Evolutionary conservation across 140 eudicot species (phyloP), one percentile per base, ranked within the genome.

Genomic region (Anethum foeniculum): DNA sequence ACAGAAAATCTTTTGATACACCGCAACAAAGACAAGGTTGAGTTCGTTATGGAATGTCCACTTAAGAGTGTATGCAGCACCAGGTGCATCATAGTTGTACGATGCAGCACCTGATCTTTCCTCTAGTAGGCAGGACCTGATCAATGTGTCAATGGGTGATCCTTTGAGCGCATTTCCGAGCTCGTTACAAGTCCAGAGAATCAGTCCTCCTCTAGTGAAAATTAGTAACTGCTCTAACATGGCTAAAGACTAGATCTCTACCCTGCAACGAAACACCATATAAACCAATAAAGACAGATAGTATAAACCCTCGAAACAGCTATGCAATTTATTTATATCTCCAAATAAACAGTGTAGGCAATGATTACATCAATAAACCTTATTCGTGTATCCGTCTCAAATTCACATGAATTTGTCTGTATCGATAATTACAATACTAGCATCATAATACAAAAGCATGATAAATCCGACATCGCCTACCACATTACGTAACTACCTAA

Each of bases 131-230:
- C 99, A 96, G 8, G 97, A 91, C 25, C 97, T 77, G 77, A 96
- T 96, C 83, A 96, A 75, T 65, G 98, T 85, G 49, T 96, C 98
- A 47, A 96, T 91, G 3, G 98, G 98, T 0, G 98, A 93, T 5
- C 99, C 98, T 81, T 90, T 86, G 13, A 96, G 86, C 60, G 98
- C 99, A 82, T 96, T 89, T 69, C 98, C 96, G 28, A 96, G 89
- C 90, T 96, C 98, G 71, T 91, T 93, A 85, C 99, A 96, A 1
- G 98, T 89, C 99, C 99, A 96, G 92, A 96, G 98, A 91, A 96
- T 93, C 69, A 96, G 83, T 5, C 99, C 99, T 76, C 99, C 99
- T 84, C 99, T 88, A 7, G 99, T 93, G 68, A 96, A 96, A 30
- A 96, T 93, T 67, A 96, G 87, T 85, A 96, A 85, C 86, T 96